Percentiles rank a stretch among this genome's conserved stretches.
These are phyloP conservation scores for Beauveria pseudobassiana DNA, from an alignment of 2,329 filamentous ascomycete genomes.

Conservation along the genomic window DNA sequence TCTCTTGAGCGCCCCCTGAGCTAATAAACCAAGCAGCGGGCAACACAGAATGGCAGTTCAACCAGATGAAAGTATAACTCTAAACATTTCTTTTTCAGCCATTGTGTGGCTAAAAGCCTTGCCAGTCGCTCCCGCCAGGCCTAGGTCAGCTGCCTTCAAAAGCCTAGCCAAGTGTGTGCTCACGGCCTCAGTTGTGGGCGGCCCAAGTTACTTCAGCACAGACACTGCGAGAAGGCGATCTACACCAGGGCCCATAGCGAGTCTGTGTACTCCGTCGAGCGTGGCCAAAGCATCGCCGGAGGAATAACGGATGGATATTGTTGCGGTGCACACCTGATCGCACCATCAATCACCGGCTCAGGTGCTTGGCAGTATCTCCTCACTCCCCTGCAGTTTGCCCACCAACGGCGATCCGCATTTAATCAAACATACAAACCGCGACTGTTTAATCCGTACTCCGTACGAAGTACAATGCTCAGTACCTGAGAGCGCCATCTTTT, in stretches of 20 bases:
- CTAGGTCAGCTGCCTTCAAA: background rate
- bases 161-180: background rate
- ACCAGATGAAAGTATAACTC: background rate
- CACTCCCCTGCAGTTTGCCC: background rate
- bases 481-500: background rate
- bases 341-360: background rate
- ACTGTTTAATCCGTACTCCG: no score
- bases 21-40: background rate
- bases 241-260: background rate
- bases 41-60: background rate
- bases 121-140: background rate
- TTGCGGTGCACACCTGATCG: background rate
- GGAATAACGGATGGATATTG: background rate
- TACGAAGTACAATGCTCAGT: no score
- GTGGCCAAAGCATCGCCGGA: background rate
- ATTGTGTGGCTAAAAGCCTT: background rate
- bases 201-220: slow-evolving; percentile 1
- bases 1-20: background rate
- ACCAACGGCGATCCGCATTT: background rate
- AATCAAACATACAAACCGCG: background rate
- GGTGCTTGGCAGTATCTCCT: background rate
- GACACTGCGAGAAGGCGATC: slow-evolving; percentile 2
- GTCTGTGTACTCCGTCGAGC: background rate
- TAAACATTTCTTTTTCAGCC: background rate
- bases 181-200: background rate